Evolutionary conservation across 1,284 basidiomycete genomes (phyloP), one percentile per base, ranked within the genome.

Genomic region (Coniferiporia sulphurascens): DNA sequence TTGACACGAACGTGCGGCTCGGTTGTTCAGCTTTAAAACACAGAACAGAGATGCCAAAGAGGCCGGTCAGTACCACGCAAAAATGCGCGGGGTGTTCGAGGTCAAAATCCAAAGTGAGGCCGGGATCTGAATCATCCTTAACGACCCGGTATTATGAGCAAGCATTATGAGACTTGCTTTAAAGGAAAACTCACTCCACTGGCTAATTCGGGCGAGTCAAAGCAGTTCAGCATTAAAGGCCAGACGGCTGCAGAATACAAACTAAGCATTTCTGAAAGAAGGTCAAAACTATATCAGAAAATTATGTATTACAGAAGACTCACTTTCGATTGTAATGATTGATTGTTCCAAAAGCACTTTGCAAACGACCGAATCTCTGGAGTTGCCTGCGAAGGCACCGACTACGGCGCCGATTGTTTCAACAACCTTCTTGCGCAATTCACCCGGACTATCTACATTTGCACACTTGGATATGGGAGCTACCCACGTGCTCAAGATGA

Each of bases 401-500:
- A 61, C 17, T 19, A 54, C 50, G 6, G 50, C 34, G 8, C 38
- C 43, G 12, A 54, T 32, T 35, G 55, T 49, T 19, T 34, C 43
- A 34, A 54, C 34, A 19, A 45, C 43, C 19, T 56, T 57, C 17
- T 15, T 41, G 9, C 55, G 49, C 32, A 61, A 34, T n/a, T 38
- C 32, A 41, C 10, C 22, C n/a, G 59, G 55, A 19, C 48, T 57
- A 21, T 52, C 44, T 6, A 52, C 44, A 27, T 48, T 53, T 9
- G 19, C 36, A 44, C 22, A 43, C 15, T 46, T 4, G 4, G 51
- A 48, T 15, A 19, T 10, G 6, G 50, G 34, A 10, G 34, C n/a
- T 34, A 21, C 68, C 83, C 87, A 89, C 15, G 77, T 68, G 60
- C 86, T 84, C 48, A 88, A 71, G 1, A 77, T 75, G 52, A 75